phyloP scores from a whole-genome alignment of 2,329 filamentous ascomycete genomes.

The Diplocarpon mali region DNA sequence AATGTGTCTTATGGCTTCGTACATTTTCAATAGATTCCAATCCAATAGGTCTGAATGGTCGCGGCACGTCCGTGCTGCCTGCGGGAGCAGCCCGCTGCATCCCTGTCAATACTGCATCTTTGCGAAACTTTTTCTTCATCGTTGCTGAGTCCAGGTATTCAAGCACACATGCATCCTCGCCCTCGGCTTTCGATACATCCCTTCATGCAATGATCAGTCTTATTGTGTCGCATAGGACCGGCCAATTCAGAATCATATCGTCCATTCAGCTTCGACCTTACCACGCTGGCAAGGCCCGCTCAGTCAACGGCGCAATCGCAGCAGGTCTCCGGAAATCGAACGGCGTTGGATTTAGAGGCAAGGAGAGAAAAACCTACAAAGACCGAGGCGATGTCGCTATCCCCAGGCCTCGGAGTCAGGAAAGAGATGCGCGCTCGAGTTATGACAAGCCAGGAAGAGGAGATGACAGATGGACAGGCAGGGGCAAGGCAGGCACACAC shows the following conservation, averaged over 20 bases:
- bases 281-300: constrained; percentile 34
- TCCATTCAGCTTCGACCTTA: constrained; percentile 8
- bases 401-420: not conserved
- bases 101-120: no score
- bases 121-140: no score
- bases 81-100: no score
- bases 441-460: no score
- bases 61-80: no score
- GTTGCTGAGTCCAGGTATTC: no score
- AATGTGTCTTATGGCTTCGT: no score
- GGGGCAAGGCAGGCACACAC: no score
- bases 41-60: no score
- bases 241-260: not conserved
- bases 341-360: constrained; percentile 24
- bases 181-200: not conserved
- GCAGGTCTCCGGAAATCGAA: constrained; percentile 46
- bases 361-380: constrained; percentile 4
- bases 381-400: constrained; percentile 1
- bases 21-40: no score
- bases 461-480: no score
- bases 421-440: no score
- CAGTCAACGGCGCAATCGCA: constrained; percentile 58
- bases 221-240: not conserved
- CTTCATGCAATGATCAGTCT: constrained; percentile 3
- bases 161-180: not conserved